Evolutionary conservation across 1,284 basidiomycete genomes (phyloP).

Genomic region (Chalciporus piperatoides): DNA sequence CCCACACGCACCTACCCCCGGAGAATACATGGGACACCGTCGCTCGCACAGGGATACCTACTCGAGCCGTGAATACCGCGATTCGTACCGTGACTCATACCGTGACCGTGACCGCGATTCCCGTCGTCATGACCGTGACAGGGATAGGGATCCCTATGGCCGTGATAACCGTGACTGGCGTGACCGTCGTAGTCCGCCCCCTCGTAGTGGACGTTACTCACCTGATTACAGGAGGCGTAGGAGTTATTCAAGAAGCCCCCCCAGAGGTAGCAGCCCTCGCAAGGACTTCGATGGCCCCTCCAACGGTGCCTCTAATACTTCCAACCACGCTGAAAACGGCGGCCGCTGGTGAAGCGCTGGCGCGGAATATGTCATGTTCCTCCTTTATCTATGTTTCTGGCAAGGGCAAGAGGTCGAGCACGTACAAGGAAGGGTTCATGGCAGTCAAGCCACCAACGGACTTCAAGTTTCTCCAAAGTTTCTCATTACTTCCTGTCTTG

Average conservation of each 20-base stretch:
- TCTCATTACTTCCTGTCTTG: conserved; percentile 37
- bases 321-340: conserved; percentile 33
- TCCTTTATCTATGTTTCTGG: conserved; percentile 28
- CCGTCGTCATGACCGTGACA: conserved; percentile 49
- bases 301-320: conserved; percentile 32
- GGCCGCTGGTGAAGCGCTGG: conserved; percentile 46
- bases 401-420: conserved; percentile 31
- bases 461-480: conserved; percentile 36
- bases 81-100: conserved; percentile 50
- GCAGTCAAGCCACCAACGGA: conserved; percentile 28
- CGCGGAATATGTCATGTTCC: conserved; percentile 22
- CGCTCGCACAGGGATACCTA: conserved; percentile 59
- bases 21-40: conserved; percentile 95
- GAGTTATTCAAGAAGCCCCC: conserved; percentile 76
- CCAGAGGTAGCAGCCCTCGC: conserved; percentile 68
- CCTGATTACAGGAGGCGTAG: conserved; percentile 70
- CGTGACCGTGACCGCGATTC: conserved; percentile 50
- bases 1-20: conserved; percentile 94
- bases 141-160: conserved; percentile 56
- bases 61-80: conserved; percentile 43
- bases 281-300: conserved; percentile 49
- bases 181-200: conserved; percentile 65
- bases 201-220: conserved; percentile 61
- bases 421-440: conserved; percentile 36
- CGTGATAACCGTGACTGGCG: conserved; percentile 57